phyloP scores from a whole-genome alignment of 345 rosid genomes.

The Mallotus nudiflorus region DNA sequence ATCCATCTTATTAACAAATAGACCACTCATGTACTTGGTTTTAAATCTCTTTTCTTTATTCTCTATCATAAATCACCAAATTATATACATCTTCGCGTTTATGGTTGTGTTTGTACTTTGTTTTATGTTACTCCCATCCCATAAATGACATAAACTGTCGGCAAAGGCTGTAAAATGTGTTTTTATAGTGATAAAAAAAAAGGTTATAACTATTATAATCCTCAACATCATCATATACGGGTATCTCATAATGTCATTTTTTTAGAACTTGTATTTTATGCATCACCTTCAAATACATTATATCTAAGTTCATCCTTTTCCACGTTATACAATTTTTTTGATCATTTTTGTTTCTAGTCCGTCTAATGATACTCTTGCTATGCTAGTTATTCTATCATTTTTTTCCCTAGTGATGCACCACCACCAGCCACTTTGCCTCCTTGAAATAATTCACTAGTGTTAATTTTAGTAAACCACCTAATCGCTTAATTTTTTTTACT shows the following conservation, averaged over 20 bases:
- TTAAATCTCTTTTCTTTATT: neutral
- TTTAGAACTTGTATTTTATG: neutral
- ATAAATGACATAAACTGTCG: neutral
- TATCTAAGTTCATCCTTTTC: neutral
- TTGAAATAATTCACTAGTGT: neutral
- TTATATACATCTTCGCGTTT: neutral
- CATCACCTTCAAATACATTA: neutral
- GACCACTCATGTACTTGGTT: neutral
- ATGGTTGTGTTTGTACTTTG: neutral
- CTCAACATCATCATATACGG: neutral
- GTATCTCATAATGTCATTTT: neutral
- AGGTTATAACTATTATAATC: neutral
- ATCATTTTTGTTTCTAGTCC: neutral
- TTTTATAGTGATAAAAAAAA: constrained; percentile 10
- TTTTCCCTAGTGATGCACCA: neutral
- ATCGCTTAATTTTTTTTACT: neutral
- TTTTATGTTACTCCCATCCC: neutral
- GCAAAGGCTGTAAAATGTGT: neutral
- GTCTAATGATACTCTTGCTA: neutral
- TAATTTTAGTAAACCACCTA: constrained; percentile 3
- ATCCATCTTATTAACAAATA: neutral
- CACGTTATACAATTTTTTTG: neutral
- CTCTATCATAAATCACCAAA: neutral
- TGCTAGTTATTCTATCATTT: neutral
- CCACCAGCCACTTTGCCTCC: neutral